These are phyloP conservation scores for Discostella stelligeroides DNA, from an alignment of 108 stramenopile genomes.

Conservation along the genomic window DNA sequence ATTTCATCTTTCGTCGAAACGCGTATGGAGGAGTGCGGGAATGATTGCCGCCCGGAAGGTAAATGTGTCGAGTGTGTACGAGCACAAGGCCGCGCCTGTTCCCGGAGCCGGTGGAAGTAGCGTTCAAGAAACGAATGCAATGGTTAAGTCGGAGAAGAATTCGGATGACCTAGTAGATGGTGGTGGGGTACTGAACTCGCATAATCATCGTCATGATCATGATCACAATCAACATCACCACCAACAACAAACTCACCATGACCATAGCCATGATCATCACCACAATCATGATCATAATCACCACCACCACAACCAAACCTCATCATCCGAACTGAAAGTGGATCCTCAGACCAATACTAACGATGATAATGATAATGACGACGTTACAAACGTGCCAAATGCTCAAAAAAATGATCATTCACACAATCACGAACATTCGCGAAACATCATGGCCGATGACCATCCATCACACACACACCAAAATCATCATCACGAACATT, in stretches of 20 bases:
- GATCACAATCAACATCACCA: background rate
- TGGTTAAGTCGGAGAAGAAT: background rate
- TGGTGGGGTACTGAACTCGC: constrained; percentile 10
- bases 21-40: constrained; percentile 69
- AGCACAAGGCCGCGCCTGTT: constrained; percentile 71
- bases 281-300: background rate
- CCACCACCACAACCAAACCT: too few species aligned
- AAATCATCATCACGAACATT: constrained; percentile 37
- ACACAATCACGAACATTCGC: constrained; percentile 28
- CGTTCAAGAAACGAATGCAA: background rate
- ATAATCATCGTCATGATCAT: background rate
- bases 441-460: constrained; percentile 1
- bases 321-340: background rate
- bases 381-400: background rate
- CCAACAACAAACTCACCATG: background rate
- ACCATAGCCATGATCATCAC: constrained; percentile 13
- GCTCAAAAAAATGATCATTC: constrained; percentile 8
- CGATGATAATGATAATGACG: constrained; percentile 2
- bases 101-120: constrained; percentile 43
- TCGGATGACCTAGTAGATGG: background rate
- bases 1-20: constrained; percentile 48
- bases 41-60: constrained; percentile 73
- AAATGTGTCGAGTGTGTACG: constrained; percentile 60
- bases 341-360: constrained; percentile 3
- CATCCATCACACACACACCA: constrained; percentile 33